Base-by-base conservation (phyloP, 805 yeast species). In the Suhomyces emberorum region DNA sequence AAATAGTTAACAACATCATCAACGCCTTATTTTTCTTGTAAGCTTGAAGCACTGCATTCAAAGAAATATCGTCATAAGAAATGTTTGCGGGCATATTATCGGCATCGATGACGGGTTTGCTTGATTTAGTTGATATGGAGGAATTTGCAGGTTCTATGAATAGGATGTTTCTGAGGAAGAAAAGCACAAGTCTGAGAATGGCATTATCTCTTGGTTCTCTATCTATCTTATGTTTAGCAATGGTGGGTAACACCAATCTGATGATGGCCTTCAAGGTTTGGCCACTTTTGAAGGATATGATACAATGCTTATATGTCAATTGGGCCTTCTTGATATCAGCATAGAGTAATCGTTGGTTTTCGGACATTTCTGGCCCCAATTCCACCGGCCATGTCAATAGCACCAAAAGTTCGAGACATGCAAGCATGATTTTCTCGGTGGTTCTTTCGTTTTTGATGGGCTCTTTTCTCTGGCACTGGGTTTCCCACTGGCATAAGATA, bases 341-440 rank as follows among this genome's bases (percentile, higher is more conserved):
- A 51, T 74, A 82, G 26, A 76, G 67, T 15, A 69, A 61, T 28
- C 77, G 66, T 48, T 84, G 87, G 36, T 76, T 76, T 15, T 65
- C 66, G 0, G 81, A 65, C 3, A 81, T 72, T n/a, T 76, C 76
- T 15, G 72, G 76, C 34, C 67, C 74, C n/a, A 87, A 55, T 22
- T 78, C 79, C 4, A 84, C 55, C 0, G 98, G 98, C 86, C 95
- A 84, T 0, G 96, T 84, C 51, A 93, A 67, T 2, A 86, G 77
- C 1, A 87, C 95, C 39, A 93, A 60, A 5, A 93, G 57, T 57
- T 93, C 96, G 37, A 93, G 60, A 41, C 85, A 76, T 4, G 87
- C 74, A 14, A 84, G 57, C 29, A 88, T 83, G 31, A 88, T 70
- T 44, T 79, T 77, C 38, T 79, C 88, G 52, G 70, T 59, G 23